These are phyloP conservation scores for Aspergillus awamori DNA, from an alignment of 2,329 filamentous ascomycete genomes.

Conservation along the genomic window DNA sequence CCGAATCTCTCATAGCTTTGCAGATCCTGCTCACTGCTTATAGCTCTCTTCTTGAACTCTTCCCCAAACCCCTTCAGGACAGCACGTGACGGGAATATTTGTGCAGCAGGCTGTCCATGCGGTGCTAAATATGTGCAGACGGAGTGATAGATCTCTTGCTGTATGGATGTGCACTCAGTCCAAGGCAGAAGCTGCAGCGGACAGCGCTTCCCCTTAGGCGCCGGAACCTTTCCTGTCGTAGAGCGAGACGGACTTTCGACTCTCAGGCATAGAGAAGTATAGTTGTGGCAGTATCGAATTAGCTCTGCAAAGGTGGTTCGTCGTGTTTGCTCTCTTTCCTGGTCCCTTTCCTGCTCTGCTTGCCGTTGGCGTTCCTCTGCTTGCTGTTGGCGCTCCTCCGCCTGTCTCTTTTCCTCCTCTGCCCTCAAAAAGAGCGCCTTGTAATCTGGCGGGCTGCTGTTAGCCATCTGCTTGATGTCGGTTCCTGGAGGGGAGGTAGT, in stretches of 20 bases:
- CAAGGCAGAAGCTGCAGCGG: conserved; percentile 22
- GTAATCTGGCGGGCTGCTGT: background rate
- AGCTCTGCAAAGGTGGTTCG: conserved; percentile 26
- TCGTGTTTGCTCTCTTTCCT: conserved; percentile 8
- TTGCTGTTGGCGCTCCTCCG: background rate
- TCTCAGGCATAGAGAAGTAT: conserved; percentile 21
- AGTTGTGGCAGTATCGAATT: conserved; percentile 23
- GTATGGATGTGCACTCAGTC: conserved; percentile 21
- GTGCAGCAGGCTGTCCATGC: background rate
- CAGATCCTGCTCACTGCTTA: conserved; percentile 25
- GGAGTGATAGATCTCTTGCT: conserved; percentile 24
- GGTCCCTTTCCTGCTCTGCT: conserved; percentile 8
- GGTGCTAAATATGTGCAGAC: conserved; percentile 25
- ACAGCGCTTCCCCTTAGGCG: conserved; percentile 29
- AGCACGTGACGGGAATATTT: conserved; percentile 17
- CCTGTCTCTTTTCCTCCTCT: background rate
- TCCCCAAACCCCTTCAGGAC: conserved; percentile 15
- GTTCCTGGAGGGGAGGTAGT: no score
- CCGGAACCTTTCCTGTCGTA: conserved; percentile 26
- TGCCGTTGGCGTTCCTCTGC: conserved; percentile 3
- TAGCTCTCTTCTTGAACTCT: conserved; percentile 9
- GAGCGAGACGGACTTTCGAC: conserved; percentile 20
- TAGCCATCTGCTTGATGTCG: background rate
- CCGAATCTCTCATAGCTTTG: conserved; percentile 25
- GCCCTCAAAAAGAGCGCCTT: conserved; percentile 2